phyloP scores from a whole-genome alignment of 768 basidiomycete species.

The Calvatia gigantea region DNA sequence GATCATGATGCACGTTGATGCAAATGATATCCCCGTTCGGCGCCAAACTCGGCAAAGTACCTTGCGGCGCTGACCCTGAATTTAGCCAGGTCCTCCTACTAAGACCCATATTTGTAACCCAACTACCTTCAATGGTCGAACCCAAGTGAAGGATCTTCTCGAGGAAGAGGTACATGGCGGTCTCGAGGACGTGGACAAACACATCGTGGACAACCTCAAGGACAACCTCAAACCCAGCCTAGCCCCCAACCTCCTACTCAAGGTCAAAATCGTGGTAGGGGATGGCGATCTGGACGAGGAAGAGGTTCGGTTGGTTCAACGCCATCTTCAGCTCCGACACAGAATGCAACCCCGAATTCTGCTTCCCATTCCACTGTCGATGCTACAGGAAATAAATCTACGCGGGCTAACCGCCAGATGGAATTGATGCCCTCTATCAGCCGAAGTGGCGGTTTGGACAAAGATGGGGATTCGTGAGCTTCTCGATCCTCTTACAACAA shows the following conservation, averaged over 20 bases:
- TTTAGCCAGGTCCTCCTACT: too few relatives aligned
- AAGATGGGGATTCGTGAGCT: slow-evolving; percentile 72
- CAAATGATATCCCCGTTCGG: too few relatives aligned
- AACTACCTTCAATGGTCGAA: too few relatives aligned
- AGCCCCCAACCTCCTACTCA: neutral
- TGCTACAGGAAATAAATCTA: slow-evolving; percentile 1
- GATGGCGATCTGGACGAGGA: slow-evolving; percentile 12
- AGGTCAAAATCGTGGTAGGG: slow-evolving; percentile 16
- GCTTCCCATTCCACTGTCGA: neutral
- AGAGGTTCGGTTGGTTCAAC: too few relatives aligned
- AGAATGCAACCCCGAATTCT: neutral
- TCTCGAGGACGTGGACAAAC: slow-evolving; percentile 1
- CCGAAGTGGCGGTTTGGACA: slow-evolving; percentile 71
- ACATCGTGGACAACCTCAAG: neutral
- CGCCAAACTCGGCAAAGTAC: too few relatives aligned
- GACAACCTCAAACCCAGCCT: neutral
- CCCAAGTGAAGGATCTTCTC: neutral
- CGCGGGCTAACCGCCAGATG: slow-evolving; percentile 38
- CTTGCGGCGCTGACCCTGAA: too few relatives aligned
- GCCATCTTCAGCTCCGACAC: too few relatives aligned
- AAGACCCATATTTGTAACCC: too few relatives aligned
- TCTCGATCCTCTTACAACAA: slow-evolving; percentile 1
- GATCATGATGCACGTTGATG: too few relatives aligned
- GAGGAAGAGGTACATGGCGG: neutral
- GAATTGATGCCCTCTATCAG: slow-evolving; percentile 70